Evolutionary conservation across 371 early-diverging fungal species (phyloP), one percentile per base, ranked within the genome.

Genomic region (Entomophthora muscae): DNA sequence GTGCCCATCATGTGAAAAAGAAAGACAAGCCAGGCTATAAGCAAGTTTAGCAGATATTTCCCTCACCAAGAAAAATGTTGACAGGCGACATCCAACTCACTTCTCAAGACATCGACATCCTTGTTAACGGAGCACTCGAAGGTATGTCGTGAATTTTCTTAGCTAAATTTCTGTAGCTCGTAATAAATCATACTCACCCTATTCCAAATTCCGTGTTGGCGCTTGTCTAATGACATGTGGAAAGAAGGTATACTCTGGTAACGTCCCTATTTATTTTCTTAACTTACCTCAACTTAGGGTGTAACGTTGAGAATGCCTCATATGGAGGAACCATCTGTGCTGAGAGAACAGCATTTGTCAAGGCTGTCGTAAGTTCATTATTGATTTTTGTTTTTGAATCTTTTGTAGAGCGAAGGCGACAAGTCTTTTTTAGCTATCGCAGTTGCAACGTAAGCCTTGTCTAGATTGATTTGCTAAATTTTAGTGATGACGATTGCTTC

Each of bases 191-290:
- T 89, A 91, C 70, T 78, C 80, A 3, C 91, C 91, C n/a, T 91
- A 91, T 75, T 84, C 84, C 55, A 86, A 88, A 62, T 91, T 91
- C 72, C 76, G 85, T 26, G 88, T 91, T 3, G 91, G 91, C 30
- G 85, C 88, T 58, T 86, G 89, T 12, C 68, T 88, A 57, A 69
- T 88, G 54, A 71, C 83, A 2, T 71, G 75, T 33, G 77, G 79
- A 51, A 85, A 84, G 30, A 81, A 80, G 21, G 66, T 84, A 26
- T 84, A 69, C 55, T 72, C 78, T 74, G 83, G 83, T 80, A 76
- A 65, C 1, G 22, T 5, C 3, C 22, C 27, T 2, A 2, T 56
- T 32, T 13, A 17, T 21, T 24, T 57, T 51, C 27, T 26, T 33
- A 27, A 29, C 24, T 13, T 52, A 27, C 13, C 12, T 3, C 24